A percentile compares a stretch with the other conserved stretches of the same genome.
Evolutionary conservation across 345 rosid species (phyloP).

Genomic region (Sonneratia caseolaris): DNA sequence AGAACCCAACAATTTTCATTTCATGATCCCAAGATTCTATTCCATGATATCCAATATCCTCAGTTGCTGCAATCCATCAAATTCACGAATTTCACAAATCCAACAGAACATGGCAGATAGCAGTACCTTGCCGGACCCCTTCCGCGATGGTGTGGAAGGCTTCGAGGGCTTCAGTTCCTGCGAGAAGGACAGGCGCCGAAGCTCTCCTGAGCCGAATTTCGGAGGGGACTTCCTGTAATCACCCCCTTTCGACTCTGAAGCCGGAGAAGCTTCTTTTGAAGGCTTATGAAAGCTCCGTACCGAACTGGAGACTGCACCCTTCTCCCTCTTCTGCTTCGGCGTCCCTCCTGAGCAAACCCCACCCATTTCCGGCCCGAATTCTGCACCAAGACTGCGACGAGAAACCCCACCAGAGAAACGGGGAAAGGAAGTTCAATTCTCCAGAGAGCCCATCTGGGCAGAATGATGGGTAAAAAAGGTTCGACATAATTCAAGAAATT

Average conservation of each 20-base stretch:
- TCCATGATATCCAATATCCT: neutral
- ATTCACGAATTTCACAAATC: neutral
- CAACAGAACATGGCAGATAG: neutral
- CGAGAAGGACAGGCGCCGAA: constrained; percentile 2
- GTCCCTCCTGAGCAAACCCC: constrained; percentile 50
- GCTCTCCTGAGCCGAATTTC: constrained; percentile 34
- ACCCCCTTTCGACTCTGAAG: constrained; percentile 7
- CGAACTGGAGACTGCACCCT: constrained; percentile 34
- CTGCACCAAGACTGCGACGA: neutral
- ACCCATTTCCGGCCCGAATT: constrained; percentile 43
- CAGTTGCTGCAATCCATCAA: neutral
- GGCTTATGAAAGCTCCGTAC: constrained; percentile 19
- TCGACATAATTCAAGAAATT: neutral
- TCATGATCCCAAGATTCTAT: neutral
- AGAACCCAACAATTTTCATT: neutral
- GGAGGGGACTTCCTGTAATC: constrained; percentile 16
- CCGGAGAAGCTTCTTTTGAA: constrained; percentile 17
- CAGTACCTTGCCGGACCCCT: constrained; percentile 40
- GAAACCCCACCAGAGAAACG: neutral
- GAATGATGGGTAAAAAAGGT: neutral
- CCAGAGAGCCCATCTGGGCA: neutral
- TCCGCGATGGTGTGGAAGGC: constrained; percentile 31
- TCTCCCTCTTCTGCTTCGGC: constrained; percentile 17
- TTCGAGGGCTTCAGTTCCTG: constrained; percentile 34
- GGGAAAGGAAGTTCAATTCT: neutral